These are phyloP conservation scores for Ogataea allantospora DNA, from an alignment of 805 yeast genomes.

Conservation along the genomic window DNA sequence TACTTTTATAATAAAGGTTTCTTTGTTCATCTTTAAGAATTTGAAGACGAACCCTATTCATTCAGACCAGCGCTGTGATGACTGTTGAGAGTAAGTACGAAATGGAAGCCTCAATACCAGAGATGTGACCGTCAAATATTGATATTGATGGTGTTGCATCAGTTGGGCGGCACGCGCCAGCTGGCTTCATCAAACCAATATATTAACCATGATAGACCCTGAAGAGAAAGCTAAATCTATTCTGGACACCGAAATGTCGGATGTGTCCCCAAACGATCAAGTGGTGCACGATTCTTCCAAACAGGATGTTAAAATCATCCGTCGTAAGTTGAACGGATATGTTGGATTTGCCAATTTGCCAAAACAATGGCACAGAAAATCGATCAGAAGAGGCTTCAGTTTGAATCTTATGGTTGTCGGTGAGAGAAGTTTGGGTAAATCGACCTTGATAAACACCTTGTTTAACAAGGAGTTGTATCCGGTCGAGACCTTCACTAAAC, in stretches of 20 bases:
- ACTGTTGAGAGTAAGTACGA: conserved; percentile 26
- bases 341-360: conserved; percentile 98
- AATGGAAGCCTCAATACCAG: not conserved
- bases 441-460: conserved; percentile 87
- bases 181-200: conserved; percentile 4
- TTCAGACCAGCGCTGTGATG: conserved; percentile 12
- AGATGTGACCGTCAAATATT: not conserved
- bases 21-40: conserved; percentile 2
- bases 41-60: not conserved
- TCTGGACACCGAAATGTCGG: conserved; percentile 10
- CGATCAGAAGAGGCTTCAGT: conserved; percentile 84
- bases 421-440: conserved; percentile 88
- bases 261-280: conserved; percentile 4
- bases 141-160: not conserved
- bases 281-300: conserved; percentile 10
- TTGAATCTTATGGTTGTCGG: conserved; percentile 89
- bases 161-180: conserved; percentile 14
- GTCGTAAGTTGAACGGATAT: conserved; percentile 83
- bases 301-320: conserved; percentile 57
- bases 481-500: conserved; percentile 20
- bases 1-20: conserved; percentile 6
- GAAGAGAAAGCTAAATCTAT: conserved; percentile 7
- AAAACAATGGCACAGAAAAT: conserved; percentile 97
- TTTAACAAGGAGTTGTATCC: conserved; percentile 67
- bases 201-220: conserved; percentile 11